These are phyloP conservation scores for Metschnikowia baotianmanensis DNA, from an alignment of 805 yeast genomes.

Conservation along the genomic window DNA sequence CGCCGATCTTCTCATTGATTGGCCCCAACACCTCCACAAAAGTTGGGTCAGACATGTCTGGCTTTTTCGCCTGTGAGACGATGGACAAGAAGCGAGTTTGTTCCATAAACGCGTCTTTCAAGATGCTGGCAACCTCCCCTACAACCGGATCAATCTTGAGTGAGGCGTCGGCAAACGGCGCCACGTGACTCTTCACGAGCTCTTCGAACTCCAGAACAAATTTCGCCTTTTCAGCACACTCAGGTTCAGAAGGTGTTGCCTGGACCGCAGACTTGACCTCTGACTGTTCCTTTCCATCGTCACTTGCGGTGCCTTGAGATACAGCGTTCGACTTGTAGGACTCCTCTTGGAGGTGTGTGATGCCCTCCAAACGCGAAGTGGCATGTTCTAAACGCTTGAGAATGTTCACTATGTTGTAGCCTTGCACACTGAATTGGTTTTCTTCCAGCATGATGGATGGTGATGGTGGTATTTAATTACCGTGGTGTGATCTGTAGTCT, in stretches of 20 bases:
- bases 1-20: conserved; percentile 56
- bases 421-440: conserved; percentile 59
- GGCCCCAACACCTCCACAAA: conserved; percentile 64
- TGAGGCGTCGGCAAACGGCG: conserved; percentile 59
- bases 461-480: not conserved
- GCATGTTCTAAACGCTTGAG: conserved; percentile 80
- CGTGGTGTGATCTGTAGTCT: too few relatives aligned
- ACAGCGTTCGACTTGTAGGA: conserved; percentile 29
- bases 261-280: not conserved
- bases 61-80: conserved; percentile 61
- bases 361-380: conserved; percentile 87
- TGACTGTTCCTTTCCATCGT: not conserved
- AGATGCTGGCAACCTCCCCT: conserved; percentile 50
- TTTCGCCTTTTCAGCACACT: conserved; percentile 34
- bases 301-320: conserved; percentile 5
- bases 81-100: conserved; percentile 60
- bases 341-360: conserved; percentile 74
- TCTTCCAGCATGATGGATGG: conserved; percentile 36
- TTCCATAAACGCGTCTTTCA: conserved; percentile 53
- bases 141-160: conserved; percentile 54
- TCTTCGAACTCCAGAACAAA: conserved; percentile 52
- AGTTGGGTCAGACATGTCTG: conserved; percentile 53
- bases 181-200: conserved; percentile 50
- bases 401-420: conserved; percentile 83
- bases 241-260: not conserved